Evolutionary conservation across 2,329 filamentous ascomycete species (phyloP), one percentile per base, ranked within the genome.

Genomic region (Mycocentrospora acerina): DNA sequence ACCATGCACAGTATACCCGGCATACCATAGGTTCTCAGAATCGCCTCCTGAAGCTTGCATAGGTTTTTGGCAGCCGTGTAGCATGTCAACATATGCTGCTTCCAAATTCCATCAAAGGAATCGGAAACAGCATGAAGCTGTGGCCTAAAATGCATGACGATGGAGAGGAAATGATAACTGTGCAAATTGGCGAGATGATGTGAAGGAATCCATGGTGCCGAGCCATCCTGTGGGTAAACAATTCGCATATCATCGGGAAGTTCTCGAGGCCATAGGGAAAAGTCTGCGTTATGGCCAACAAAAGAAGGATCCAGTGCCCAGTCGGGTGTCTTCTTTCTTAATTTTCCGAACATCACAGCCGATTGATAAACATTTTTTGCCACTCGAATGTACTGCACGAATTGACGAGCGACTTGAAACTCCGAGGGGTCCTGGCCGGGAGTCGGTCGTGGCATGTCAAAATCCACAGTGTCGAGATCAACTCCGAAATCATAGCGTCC

Each of bases 131-230:
- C 66, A 42, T 73, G 83, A 26, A 97, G 71, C 58, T 95, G 90
- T 14, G 91, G 90, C 28, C 91, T 81, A 63, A 95, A 86, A 42
- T 95, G 83, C 67, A 97, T 82, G 37, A 97, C 89, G 32, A 91
- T 78, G 11, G 82, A 85, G 13, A 97, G 75, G 53, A 94, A 84
- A 64, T 93, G 90, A 66, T 97, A 95, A 2, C 84, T 85, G 61
- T 95, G 88, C 67, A 95, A 75, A 59, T 95, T 95, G 24, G 88
- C 91, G 32, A 94, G 77, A 58, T 90, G 95, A 53, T 94, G 86
- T 7, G 88, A 91, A 3, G 88, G 80, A 13, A 96, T 75, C 84
- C 86, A 93, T 0, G 90, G 90, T 2, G 88, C 78, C 3, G 86
- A 86, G 32, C 85, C 87, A 59, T 94, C 88, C 0, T 79, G 67